A percentile compares a stretch with the other conserved stretches of the same genome.
Conservation (phyloP, 495 filamentous ascomycete species). For the Friedmanniomyces endolithicus region DNA sequence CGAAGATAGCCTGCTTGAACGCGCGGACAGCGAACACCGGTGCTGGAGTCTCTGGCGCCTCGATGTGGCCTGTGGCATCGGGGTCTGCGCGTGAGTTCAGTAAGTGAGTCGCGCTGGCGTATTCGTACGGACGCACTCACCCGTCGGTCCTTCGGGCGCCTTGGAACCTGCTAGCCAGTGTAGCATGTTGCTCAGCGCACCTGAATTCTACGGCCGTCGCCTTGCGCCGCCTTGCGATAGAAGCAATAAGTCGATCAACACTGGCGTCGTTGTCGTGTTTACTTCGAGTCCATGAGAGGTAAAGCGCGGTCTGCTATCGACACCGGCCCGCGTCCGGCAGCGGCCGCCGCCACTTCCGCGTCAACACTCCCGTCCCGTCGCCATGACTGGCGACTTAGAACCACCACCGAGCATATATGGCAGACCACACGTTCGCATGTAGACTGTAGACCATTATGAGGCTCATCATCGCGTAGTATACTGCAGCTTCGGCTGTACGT, state of each 20-base stretch:
- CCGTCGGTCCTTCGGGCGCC: constrained; percentile 11
- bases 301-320: not conserved
- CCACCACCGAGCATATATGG: not conserved
- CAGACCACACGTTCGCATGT: not conserved
- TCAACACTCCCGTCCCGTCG: not conserved
- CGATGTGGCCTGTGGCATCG: constrained; percentile 26
- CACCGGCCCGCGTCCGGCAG: not conserved
- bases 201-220: too few relatives aligned
- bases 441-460: constrained; percentile 4
- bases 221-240: too few relatives aligned
- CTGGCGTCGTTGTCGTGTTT: not conserved
- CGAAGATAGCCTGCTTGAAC: constrained; percentile 82
- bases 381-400: not conserved
- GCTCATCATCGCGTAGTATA: constrained; percentile 25
- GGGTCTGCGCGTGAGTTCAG: constrained; percentile 13
- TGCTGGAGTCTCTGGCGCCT: constrained; percentile 81
- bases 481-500: constrained; percentile 33
- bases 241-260: not conserved
- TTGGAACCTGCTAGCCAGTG: constrained; percentile 29
- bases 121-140: not conserved
- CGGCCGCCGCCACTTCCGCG: not conserved
- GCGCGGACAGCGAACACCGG: constrained; percentile 89
- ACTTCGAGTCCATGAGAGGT: not conserved
- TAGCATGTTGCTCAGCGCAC: constrained; percentile 25
- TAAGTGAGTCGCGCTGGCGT: not conserved